Evolutionary conservation across 2,329 filamentous ascomycete genomes (phyloP).

Genomic region (Fusarium heterosporum): DNA sequence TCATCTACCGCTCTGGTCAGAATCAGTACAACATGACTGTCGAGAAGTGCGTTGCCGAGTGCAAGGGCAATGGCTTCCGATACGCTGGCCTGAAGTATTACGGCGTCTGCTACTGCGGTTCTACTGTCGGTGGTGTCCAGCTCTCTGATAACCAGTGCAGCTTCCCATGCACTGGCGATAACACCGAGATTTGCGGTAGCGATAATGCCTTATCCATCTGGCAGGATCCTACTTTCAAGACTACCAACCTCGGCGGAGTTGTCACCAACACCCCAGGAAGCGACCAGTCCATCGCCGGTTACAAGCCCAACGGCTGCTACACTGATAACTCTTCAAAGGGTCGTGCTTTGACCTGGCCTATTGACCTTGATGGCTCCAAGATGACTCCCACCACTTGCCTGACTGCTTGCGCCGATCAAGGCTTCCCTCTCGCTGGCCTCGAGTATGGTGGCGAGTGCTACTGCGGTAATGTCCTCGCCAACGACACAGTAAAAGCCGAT

Average conservation of each 20-base stretch:
- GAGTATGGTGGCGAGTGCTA: conserved; percentile 63
- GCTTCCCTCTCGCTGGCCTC: conserved; percentile 62
- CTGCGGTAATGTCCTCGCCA: conserved; percentile 66
- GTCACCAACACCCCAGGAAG: conserved; percentile 54
- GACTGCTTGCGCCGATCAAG: conserved; percentile 55
- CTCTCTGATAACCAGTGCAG: conserved; percentile 66
- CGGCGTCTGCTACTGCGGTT: conserved; percentile 65
- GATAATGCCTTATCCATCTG: conserved; percentile 60
- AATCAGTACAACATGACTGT: conserved; percentile 58
- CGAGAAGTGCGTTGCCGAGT: conserved; percentile 60
- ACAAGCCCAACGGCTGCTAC: conserved; percentile 72
- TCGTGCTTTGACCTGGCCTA: conserved; percentile 59
- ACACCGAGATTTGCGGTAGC: conserved; percentile 60
- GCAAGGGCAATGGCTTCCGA: conserved; percentile 64
- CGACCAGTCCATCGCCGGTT: conserved; percentile 58
- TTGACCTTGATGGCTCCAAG: conserved; percentile 51
- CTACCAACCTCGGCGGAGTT: conserved; percentile 47
- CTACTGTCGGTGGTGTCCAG: conserved; percentile 64
- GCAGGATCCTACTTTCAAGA: conserved; percentile 62
- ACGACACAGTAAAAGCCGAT: conserved; percentile 54
- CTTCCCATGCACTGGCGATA: conserved; percentile 64
- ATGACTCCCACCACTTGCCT: conserved; percentile 60
- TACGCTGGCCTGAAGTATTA: conserved; percentile 65
- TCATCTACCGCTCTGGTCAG: conserved; percentile 57
- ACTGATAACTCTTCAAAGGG: conserved; percentile 57